Conservation (phyloP, 2,329 filamentous ascomycete genomes). For the Graphium sp. region DNA sequence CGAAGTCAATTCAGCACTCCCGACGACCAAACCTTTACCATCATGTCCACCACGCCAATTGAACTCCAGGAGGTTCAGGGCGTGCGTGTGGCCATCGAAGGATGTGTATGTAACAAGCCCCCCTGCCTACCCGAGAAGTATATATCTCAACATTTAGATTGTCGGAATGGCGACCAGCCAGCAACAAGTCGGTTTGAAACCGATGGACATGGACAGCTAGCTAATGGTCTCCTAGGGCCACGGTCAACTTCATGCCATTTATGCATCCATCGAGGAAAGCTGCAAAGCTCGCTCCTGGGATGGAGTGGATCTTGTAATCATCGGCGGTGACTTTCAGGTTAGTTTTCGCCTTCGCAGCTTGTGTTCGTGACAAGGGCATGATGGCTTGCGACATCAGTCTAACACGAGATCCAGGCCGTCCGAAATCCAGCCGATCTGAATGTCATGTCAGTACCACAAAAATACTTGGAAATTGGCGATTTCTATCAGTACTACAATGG, state of each 20-base stretch:
- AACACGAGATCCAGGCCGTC: slow-evolving; percentile 39
- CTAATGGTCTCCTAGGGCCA: slow-evolving; percentile 47
- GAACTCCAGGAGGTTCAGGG: slow-evolving; percentile 21
- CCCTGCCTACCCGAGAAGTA: background rate
- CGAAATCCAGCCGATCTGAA: slow-evolving; percentile 79
- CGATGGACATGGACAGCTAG: background rate
- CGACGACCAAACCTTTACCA: no score
- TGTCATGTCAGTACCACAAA: slow-evolving; percentile 76
- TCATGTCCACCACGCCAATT: no score
- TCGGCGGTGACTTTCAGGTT: slow-evolving; percentile 90
- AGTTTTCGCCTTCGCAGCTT: slow-evolving; percentile 3
- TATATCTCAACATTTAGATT: no score
- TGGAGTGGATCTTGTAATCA: slow-evolving; percentile 69
- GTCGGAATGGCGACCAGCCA: no score
- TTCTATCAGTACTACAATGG: slow-evolving; percentile 93
- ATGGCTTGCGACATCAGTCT: no score
- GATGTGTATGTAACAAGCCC: slow-evolving; percentile 40
- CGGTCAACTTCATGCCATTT: slow-evolving; percentile 82
- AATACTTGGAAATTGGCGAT: slow-evolving; percentile 78
- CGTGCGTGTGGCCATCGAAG: slow-evolving; percentile 69
- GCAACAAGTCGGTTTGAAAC: no score
- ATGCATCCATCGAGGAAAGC: slow-evolving; percentile 55
- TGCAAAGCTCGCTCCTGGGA: slow-evolving; percentile 61
- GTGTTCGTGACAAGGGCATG: no score
- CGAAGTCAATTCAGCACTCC: no score